Conservation (phyloP, 805 yeast genomes). For the Jamesozyma spencerorum region DNA sequence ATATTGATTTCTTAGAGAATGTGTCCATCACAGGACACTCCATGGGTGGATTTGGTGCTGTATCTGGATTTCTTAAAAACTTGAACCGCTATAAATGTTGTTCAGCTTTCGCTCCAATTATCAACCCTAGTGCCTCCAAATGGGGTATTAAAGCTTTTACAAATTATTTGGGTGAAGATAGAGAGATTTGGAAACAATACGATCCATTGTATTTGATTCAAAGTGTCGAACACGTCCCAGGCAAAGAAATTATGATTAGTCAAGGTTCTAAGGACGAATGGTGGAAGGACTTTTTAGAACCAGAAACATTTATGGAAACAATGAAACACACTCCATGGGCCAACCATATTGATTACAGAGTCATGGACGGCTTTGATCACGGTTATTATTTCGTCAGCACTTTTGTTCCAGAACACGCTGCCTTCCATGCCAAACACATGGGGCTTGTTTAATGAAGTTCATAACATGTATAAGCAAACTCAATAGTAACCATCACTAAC, state of each 20-base stretch:
- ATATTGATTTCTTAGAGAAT: slow-evolving; percentile 50
- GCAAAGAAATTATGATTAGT: slow-evolving; percentile 66
- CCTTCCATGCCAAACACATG: slow-evolving; percentile 67
- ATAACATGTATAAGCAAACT: not conserved
- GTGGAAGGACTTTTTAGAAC: slow-evolving; percentile 58
- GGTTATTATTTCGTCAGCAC: slow-evolving; percentile 77
- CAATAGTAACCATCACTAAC: not conserved
- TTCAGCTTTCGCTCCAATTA: slow-evolving; percentile 85
- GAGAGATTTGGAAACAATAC: slow-evolving; percentile 53
- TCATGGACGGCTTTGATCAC: slow-evolving; percentile 84
- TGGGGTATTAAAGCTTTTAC: slow-evolving; percentile 87
- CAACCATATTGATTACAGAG: slow-evolving; percentile 47
- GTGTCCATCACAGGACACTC: slow-evolving; percentile 90
- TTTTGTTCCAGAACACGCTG: slow-evolving; percentile 75
- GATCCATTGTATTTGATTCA: slow-evolving; percentile 67
- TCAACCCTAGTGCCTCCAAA: slow-evolving; percentile 63
- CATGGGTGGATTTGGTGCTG: slow-evolving; percentile 96
- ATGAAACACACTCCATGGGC: slow-evolving; percentile 49
- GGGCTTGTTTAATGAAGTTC: slow-evolving; percentile 23
- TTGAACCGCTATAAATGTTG: slow-evolving; percentile 60
- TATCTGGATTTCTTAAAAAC: slow-evolving; percentile 56
- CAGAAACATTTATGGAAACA: slow-evolving; percentile 56
- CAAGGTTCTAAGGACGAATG: slow-evolving; percentile 76
- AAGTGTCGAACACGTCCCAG: slow-evolving; percentile 35
- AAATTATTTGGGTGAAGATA: slow-evolving; percentile 59